Base-by-base conservation (phyloP, 345 rosid genomes). In the Arabis alpina region DNA sequence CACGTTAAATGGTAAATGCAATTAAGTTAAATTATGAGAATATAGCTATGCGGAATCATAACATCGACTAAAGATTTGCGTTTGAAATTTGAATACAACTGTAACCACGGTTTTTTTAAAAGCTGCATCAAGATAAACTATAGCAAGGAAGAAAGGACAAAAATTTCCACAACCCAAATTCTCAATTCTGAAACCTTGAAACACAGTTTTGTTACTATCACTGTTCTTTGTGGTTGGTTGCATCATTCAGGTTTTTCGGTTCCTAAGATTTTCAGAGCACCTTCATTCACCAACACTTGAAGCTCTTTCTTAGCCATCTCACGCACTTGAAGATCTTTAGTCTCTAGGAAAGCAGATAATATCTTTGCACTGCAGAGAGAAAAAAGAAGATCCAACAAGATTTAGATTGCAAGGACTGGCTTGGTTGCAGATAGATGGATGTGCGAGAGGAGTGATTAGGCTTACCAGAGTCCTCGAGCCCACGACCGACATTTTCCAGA, bases 381-480 rank as follows among this genome's bases (percentile, higher is more conserved):
- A 57, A 71, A 41, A 76, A 27, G 28, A 61, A 53, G 61, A n/a
- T 67, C 8, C 8, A 60, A 45, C 30, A 44, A 74, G n/a, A 51
- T 28, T 24, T 8, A 56, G 42, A 32, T 64, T 49, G 32, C 45
- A 63, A 47, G 36, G 28, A 48, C 32, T 47, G 40, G 52, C 14
- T 27, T 75, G 24, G 7, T 54, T 32, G 44, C 13, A 60, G 15
- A 64, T 39, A 44, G 42, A 23, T 19, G 48, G 14, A 11, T 36
- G 4, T 9, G 10, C 19, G 66, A 59, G 39, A 25, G 63, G 36
- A 30, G 4, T 36, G 25, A 56, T 9, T 40, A 11, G 55, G 61
- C 78, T 78, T 52, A 91, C 99, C 98, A 83, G 89, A 91, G 93
- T 75, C 97, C 98, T 63, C 82, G 81, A 42, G 93, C 90, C 94